Base-by-base conservation (phyloP, 2,329 filamentous ascomycete genomes). In the Cyphellophora attinorum region DNA sequence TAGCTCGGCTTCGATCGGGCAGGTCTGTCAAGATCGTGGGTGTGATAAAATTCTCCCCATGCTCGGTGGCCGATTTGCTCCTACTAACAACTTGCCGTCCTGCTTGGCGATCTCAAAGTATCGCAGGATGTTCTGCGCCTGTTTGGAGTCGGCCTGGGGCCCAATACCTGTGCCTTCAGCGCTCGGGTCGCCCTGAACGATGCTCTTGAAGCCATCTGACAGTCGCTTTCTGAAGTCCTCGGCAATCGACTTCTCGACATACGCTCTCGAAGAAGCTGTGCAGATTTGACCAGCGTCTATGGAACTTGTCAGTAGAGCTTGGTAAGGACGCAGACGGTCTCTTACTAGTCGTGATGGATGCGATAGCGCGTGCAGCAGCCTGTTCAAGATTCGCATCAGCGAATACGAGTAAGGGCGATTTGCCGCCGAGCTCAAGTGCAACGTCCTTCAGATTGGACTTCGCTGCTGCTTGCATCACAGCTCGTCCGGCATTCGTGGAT, bases 71-170 rank as follows among this genome's bases (percentile, higher is more conserved):
- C 70, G 70, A 8, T 81, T 82, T 11, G 82, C 81, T 2, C 69
- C 58, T 15, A 72, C 62, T 2, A 86, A 63, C 6, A 67, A 79
- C 1, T 79, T 79, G n/a, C 81, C 81, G 51, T 83, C 79, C 2
- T 67, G 67, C 53, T 82, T 82, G n/a, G 79, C 82, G 5, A 68
- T 53, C 35, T 83, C 72, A 27, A 88, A 74, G 53, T 80, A 89
- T 1, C 67, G 68, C 27, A 86, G 65, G 3, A 89, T 71, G 21
- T 76, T 67, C 31, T 85, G 79, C 48, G 79, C 82, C 52, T 86
- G 81, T 11, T 66, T 59, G 52, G 79, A 79, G 5, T 79, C 81
- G 27, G 85, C 74, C 51, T 85, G 79, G 0, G 82, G 82, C 0
- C 82, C 82, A 51, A 85, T 81, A 61, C 79, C 82, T 1, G 81